Evolutionary conservation across 2,329 filamentous ascomycete species (phyloP).

Genomic region (Huntiella abstrusa): DNA sequence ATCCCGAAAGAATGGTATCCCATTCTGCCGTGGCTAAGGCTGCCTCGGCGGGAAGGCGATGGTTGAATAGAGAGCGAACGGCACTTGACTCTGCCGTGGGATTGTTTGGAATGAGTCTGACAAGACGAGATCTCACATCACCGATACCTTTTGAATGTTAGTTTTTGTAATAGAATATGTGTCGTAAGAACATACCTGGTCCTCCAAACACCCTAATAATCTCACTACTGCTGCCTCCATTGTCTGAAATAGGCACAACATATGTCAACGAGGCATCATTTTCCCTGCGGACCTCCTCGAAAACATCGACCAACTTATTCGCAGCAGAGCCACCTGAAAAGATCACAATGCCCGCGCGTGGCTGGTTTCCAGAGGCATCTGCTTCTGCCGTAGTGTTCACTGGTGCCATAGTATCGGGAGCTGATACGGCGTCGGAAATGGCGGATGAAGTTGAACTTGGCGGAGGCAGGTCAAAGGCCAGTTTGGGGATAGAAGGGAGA

Average conservation of each 20-base stretch:
- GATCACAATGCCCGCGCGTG: constrained; percentile 47
- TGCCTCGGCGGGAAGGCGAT: constrained; percentile 44
- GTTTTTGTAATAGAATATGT: neutral
- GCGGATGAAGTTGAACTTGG: too few species aligned
- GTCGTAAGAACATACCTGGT: constrained; percentile 40
- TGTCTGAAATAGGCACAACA: constrained; percentile 89
- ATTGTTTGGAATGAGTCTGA: constrained; percentile 62
- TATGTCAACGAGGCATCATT: constrained; percentile 56
- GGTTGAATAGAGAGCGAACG: constrained; percentile 71
- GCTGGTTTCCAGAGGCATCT: neutral
- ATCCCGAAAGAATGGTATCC: constrained; percentile 74
- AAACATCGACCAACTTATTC: constrained; percentile 84
- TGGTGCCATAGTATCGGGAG: too few species aligned
- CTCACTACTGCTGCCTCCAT: constrained; percentile 85
- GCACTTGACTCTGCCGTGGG: constrained; percentile 48
- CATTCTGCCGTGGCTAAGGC: constrained; percentile 59
- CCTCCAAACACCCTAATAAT: constrained; percentile 88
- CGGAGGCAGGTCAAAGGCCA: too few species aligned
- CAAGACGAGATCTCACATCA: constrained; percentile 42
- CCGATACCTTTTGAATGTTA: constrained; percentile 32
- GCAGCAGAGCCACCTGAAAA: constrained; percentile 91
- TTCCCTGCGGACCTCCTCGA: constrained; percentile 44
- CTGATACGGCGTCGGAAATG: too few species aligned
- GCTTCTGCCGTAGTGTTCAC: too few species aligned
- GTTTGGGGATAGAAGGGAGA: too few species aligned